These are phyloP conservation scores for Silene coronaria DNA, from an alignment of 179 eudicot genomes.

Conservation along the genomic window DNA sequence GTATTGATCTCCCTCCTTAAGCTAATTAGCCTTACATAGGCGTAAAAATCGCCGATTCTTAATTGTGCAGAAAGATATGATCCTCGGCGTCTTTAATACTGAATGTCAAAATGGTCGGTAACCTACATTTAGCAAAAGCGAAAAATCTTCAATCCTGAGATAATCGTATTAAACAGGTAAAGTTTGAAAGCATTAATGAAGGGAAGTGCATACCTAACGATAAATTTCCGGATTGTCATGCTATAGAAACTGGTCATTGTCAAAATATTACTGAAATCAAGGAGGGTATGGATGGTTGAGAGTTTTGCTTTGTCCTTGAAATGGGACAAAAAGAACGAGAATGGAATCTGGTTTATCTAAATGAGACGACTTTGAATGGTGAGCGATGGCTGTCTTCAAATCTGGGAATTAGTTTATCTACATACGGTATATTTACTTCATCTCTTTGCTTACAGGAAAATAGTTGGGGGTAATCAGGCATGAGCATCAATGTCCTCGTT, in stretches of 20 bases:
- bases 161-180: too few species aligned
- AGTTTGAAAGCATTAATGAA: background rate
- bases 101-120: constrained; percentile 21
- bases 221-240: background rate
- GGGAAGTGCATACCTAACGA: constrained; percentile 3
- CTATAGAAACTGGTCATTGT: background rate
- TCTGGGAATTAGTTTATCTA: constrained; percentile 12
- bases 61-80: too few species aligned
- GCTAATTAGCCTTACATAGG: too few species aligned
- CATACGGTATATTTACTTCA: constrained; percentile 4
- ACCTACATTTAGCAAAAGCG: constrained; percentile 8
- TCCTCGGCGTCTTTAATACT: too few species aligned
- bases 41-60: too few species aligned
- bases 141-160: background rate
- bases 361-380: too few species aligned
- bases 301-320: too few species aligned
- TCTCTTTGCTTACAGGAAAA: constrained; percentile 8
- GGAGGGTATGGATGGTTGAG: too few species aligned
- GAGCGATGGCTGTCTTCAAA: background rate
- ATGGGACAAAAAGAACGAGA: too few species aligned
- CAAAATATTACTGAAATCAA: background rate
- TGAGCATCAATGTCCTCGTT: background rate
- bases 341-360: too few species aligned
- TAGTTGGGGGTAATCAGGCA: background rate
- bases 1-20: too few species aligned